These are phyloP conservation scores for Cercospora zeae-maydis DNA, from an alignment of 2,329 filamentous ascomycete species.

Conservation along the genomic window DNA sequence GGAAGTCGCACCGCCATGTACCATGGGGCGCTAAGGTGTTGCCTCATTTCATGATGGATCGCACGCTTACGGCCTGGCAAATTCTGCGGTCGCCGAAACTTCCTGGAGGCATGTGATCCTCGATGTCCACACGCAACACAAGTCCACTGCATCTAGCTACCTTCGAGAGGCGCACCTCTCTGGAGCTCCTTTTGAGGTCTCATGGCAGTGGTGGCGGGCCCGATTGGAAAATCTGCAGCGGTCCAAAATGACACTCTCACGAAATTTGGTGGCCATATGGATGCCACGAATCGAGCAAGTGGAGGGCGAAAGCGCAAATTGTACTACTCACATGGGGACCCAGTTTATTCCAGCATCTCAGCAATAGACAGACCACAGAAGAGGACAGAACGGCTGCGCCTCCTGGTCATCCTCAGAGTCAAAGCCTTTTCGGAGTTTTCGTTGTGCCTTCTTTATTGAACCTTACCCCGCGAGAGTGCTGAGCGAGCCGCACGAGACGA, in stretches of 20 bases:
- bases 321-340: background rate
- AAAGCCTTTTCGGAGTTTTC: background rate
- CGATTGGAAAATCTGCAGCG: background rate
- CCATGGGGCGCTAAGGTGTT: background rate
- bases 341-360: background rate
- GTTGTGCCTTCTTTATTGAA: background rate
- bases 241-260: background rate
- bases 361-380: background rate
- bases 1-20: background rate
- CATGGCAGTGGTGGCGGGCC: background rate
- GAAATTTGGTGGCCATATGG: background rate
- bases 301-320: background rate
- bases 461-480: background rate
- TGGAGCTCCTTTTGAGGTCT: background rate
- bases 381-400: background rate
- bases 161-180: background rate
- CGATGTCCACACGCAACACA: no score
- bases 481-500: background rate
- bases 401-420: no score
- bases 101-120: background rate
- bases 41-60: background rate
- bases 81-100: background rate
- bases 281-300: background rate
- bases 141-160: background rate
- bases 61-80: background rate